Base-by-base conservation (phyloP, 106 monocot species). In the Amphibolis antarctica region DNA sequence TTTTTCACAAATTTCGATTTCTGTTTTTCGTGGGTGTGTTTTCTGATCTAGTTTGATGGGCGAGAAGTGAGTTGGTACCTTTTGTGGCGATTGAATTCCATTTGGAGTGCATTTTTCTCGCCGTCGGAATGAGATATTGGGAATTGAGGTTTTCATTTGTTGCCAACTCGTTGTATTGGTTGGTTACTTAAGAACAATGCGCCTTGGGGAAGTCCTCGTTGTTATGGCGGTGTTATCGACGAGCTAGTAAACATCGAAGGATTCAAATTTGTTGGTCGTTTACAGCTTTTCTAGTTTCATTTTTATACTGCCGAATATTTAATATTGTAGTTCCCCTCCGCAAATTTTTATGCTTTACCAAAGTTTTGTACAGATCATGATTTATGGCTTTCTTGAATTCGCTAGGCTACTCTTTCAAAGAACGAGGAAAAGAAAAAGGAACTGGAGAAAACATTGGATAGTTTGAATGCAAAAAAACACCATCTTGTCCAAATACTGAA, bases 401-500 rank as follows among this genome's bases (percentile, higher is more conserved):
- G 23, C 43, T 43, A 61, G 60, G 60, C 20, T 36, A 36, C 21
- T 11, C 20, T 44, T 64, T 64, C 26, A 48, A 72, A 65, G 22
- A 78, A 61, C 31, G 75, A 75, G 51, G 68, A 74, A 53, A 78
- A 71, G 72, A 92, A 75, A 81, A 64, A 23, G 44, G 81, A 86
- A 47, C 30, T 86, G 51, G 80, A 81, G 66, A 79, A 74, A 25
- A 86, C 81, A 60, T 75, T 91, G 56, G 60, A 83, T 28, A 60
- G 64, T 18, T 54, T 86, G 56, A 86, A 86, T 28, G 73, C 79
- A 49, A 86, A 79, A 65, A 91, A 91, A 48, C 91, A 91, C 62
- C 66, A 72, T 42, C 91, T 91, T 62, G 91, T 91, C 44, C 86
- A 86, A 74, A 83, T 91, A 81, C 65, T 91, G 61, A 91, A 91